Base-by-base conservation (phyloP, 179 eudicot genomes). In the Carnegiea gigantea region DNA sequence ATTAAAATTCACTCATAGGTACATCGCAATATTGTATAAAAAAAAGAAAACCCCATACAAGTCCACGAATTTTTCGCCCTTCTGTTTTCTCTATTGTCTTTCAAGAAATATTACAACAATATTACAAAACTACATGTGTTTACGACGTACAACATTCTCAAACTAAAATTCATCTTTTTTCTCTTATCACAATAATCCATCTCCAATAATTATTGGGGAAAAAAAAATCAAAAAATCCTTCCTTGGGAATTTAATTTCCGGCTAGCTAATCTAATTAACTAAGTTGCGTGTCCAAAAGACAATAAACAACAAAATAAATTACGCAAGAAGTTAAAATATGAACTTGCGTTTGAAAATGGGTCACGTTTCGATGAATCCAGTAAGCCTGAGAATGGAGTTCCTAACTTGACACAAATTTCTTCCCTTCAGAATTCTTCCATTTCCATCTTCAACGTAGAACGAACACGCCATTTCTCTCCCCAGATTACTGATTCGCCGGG, bases 301-400 rank as follows among this genome's bases (percentile, higher is more conserved):
- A 18, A 76, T 51, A 38, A 67, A 30, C 15, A n/a, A 79, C 51
- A 10, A 30, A 78, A 40, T 48, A 33, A 28, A 36, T 57, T 57
- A 70, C 20, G 30, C 51, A 70, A 15, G 43, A 26, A 11, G 24
- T 21, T 0, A 12, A 59, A 38, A 0, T 33, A 46, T 20, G 14
- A 70, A 70, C 13, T 18, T 13, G 28, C 40, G 72, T 67, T 67
- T 28, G 40, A 28, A 82, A 77, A 23, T 26, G 48, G 51, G 65
- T 84, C 82, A 84, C 79, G 84, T 84, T 76, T 85, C 87, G 38
- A 67, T 43, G 17, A 85, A 85, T 13, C 87, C 87, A 30, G 87
- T 85, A 26, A 85, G 77, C 6, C 87, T 77, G 21, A 85, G 84
- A 78, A 85, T 85, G 9, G 84, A 85, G 77, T 85, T 85, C 65